A percentile compares a stretch with the other conserved stretches of the same genome.
Conservation (phyloP, 208 protist genomes). For the Wallacemonas rigidus region DNA sequence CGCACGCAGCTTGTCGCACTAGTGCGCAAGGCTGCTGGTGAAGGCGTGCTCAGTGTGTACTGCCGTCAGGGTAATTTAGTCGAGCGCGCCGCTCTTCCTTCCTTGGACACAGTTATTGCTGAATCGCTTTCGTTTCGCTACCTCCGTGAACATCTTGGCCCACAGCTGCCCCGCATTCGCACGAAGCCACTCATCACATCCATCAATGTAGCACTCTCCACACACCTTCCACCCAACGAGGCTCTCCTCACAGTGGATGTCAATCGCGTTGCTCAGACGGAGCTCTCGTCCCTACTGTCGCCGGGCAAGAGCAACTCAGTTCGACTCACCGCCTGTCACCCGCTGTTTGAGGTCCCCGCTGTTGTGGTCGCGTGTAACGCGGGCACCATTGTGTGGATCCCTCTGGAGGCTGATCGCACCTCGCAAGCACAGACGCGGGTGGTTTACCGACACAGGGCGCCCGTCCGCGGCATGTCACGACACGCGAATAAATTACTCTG, state of each 20-base stretch:
- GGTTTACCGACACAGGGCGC: slow-evolving; percentile 51
- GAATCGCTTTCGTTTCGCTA: slow-evolving; percentile 64
- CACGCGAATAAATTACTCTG: slow-evolving; percentile 55
- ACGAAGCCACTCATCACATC: slow-evolving; percentile 37
- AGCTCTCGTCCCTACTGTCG: slow-evolving; percentile 15
- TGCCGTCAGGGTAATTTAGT: slow-evolving; percentile 57
- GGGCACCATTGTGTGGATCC: slow-evolving; percentile 71
- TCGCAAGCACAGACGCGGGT: slow-evolving; percentile 4
- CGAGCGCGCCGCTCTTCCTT: slow-evolving; percentile 17
- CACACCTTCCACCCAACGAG: slow-evolving; percentile 61
- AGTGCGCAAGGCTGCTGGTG: slow-evolving; percentile 54
- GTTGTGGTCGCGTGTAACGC: slow-evolving; percentile 57
- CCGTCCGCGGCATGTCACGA: slow-evolving; percentile 49
- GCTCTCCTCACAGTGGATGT: slow-evolving; percentile 60
- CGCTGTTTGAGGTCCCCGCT: slow-evolving; percentile 60
- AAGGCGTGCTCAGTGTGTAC: slow-evolving; percentile 48
- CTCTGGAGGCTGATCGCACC: slow-evolving; percentile 20
- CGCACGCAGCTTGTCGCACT: slow-evolving; percentile 64
- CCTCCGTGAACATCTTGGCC: slow-evolving; percentile 40
- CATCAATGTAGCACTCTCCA: slow-evolving; percentile 36
- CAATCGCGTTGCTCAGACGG: slow-evolving; percentile 32
- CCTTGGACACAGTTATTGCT: slow-evolving; percentile 48
- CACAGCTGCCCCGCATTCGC: slow-evolving; percentile 30
- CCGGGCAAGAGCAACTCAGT: not conserved
- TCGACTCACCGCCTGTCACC: slow-evolving; percentile 69